A percentile compares a stretch with the other conserved stretches of the same genome.
Conservation (phyloP, 495 filamentous ascomycete genomes). For the Thozetella sp. region DNA sequence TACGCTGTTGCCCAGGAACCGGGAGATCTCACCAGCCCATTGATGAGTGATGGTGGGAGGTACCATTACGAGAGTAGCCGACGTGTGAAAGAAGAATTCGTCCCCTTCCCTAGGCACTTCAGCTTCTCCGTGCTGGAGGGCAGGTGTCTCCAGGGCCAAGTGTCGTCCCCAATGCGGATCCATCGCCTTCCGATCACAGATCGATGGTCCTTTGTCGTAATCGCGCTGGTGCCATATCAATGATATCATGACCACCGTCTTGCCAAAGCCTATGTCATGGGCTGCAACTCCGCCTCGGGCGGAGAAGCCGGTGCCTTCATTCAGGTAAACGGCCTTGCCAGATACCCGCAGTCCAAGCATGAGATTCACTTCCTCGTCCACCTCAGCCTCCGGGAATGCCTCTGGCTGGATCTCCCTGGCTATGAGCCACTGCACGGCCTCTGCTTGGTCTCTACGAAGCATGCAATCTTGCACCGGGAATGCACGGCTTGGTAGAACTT, state of each 20-base stretch:
- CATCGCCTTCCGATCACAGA: constrained; percentile 10
- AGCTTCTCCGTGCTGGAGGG: not conserved
- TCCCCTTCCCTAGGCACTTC: constrained; percentile 5
- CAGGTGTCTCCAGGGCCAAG: not conserved
- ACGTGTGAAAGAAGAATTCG: constrained; percentile 46
- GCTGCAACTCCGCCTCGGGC: constrained; percentile 73
- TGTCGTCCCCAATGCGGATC: constrained; percentile 9
- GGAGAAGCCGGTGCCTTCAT: constrained; percentile 20
- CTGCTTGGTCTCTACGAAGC: constrained; percentile 19
- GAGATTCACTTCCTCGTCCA: constrained; percentile 65
- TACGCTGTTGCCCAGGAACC: constrained; percentile 45
- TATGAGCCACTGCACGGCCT: constrained; percentile 63
- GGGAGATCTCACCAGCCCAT: constrained; percentile 63
- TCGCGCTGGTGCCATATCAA: constrained; percentile 56
- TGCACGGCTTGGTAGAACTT: not conserved
- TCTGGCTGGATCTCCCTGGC: constrained; percentile 52
- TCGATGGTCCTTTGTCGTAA: constrained; percentile 18
- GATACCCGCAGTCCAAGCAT: constrained; percentile 64
- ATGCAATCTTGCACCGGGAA: not conserved
- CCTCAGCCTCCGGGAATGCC: constrained; percentile 63
- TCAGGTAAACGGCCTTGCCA: constrained; percentile 52
- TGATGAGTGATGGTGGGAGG: constrained; percentile 65
- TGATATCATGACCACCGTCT: constrained; percentile 73
- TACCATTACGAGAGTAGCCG: constrained; percentile 72
- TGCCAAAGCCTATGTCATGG: constrained; percentile 81